Conservation (phyloP, 768 basidiomycete genomes). For the Lanmaoa pseudosensibilis region DNA sequence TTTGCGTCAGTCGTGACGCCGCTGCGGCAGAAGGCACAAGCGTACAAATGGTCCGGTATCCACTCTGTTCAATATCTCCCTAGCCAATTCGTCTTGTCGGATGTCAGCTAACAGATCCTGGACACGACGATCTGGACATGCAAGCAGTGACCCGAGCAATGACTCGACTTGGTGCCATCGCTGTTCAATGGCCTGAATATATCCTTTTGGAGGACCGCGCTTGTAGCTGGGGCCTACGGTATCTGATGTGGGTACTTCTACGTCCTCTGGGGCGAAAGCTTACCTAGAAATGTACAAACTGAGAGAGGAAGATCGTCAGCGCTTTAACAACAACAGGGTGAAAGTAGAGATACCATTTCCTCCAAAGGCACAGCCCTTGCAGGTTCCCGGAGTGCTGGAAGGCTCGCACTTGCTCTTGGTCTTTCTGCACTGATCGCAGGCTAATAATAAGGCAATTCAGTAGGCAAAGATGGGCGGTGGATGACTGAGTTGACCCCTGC, state of each 20-base stretch:
- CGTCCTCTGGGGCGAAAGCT: background rate
- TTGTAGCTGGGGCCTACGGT: constrained; percentile 70
- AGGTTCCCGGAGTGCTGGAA: constrained; percentile 45
- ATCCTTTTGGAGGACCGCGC: constrained; percentile 85
- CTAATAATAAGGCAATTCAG: constrained; percentile 38
- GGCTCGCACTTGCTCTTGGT: constrained; percentile 87
- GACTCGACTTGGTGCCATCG: constrained; percentile 92
- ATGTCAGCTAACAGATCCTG: constrained; percentile 62
- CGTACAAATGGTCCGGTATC: constrained; percentile 79
- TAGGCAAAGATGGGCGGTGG: constrained; percentile 3
- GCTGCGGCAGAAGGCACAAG: background rate
- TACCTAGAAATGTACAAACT: constrained; percentile 72
- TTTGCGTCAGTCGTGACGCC: constrained; percentile 5
- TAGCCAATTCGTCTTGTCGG: constrained; percentile 70
- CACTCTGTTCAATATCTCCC: constrained; percentile 74
- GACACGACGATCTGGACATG: constrained; percentile 66
- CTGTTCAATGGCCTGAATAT: constrained; percentile 91
- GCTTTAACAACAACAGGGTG: background rate
- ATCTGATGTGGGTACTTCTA: background rate
- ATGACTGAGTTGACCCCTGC: constrained; percentile 47
- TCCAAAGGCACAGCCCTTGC: constrained; percentile 62
- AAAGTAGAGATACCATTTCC: constrained; percentile 46
- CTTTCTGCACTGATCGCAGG: constrained; percentile 86
- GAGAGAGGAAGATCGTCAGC: constrained; percentile 20
- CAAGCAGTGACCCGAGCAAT: constrained; percentile 77